These are phyloP conservation scores for Conticribra weissflogii DNA, from an alignment of 108 stramenopile genomes.

Conservation along the genomic window DNA sequence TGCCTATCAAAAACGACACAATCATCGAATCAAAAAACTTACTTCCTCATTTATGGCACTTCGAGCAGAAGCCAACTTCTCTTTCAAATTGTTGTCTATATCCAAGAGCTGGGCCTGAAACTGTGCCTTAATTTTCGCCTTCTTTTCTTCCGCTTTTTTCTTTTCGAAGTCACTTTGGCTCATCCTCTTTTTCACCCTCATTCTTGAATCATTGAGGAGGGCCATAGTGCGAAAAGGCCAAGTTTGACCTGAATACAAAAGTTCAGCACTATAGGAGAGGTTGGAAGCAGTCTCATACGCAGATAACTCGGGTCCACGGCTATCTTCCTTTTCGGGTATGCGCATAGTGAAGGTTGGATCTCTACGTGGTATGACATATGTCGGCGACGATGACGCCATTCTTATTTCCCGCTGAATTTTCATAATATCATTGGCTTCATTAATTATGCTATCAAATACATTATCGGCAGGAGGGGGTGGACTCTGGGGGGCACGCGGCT, in stretches of 20 bases:
- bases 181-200: neutral
- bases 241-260: neutral
- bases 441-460: neutral
- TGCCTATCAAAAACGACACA: neutral
- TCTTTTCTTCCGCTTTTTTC: constrained; percentile 11
- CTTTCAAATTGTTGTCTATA: neutral
- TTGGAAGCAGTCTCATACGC: neutral
- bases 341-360: neutral
- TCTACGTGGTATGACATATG: neutral
- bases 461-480: neutral
- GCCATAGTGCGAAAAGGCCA: neutral
- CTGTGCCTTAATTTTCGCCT: constrained; percentile 5
- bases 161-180: constrained; percentile 5
- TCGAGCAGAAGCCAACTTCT: neutral
- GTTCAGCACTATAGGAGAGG: neutral
- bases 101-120: constrained; percentile 2
- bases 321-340: neutral
- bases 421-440: neutral
- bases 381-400: constrained; percentile 6
- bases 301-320: neutral
- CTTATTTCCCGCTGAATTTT: neutral
- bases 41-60: constrained; percentile 3
- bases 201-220: constrained; percentile 1
- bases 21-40: neutral
- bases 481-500: neutral